Evolutionary conservation across 495 filamentous ascomycete species (phyloP).

Genomic region (Neurospora africana): DNA sequence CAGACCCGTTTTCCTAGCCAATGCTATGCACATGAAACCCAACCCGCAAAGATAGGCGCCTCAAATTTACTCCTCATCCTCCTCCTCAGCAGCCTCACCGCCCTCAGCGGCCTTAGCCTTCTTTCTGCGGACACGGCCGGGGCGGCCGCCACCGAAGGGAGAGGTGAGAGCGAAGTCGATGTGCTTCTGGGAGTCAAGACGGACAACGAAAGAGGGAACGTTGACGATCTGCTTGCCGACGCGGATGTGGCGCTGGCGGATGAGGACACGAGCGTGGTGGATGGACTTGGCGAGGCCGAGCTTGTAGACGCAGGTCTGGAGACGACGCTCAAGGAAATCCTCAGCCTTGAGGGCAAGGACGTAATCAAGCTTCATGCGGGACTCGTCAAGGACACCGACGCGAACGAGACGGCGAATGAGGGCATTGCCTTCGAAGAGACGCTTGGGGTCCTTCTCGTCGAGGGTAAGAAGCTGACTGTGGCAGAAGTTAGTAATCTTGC

Average conservation of each 20-base stretch:
- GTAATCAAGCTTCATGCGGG: constrained; percentile 99
- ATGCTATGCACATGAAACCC: constrained; percentile 22
- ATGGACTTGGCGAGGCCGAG: constrained; percentile 99
- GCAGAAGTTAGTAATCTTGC: constrained; percentile 4
- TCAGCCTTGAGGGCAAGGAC: constrained; percentile 95
- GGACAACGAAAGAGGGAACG: constrained; percentile 97
- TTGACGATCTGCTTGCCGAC: constrained; percentile 99
- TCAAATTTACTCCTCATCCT: constrained; percentile 66
- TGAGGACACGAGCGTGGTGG: constrained; percentile 98
- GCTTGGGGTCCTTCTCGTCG: constrained; percentile 99
- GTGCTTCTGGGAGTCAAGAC: constrained; percentile 99
- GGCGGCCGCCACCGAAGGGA: constrained; percentile 93
- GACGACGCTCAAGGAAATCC: constrained; percentile 98
- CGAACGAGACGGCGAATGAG: constrained; percentile 99
- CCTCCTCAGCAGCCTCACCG: constrained; percentile 74
- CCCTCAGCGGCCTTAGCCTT: constrained; percentile 93
- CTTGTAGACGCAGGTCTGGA: constrained; percentile 99
- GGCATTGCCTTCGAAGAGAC: constrained; percentile 99
- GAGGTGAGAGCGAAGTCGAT: constrained; percentile 98
- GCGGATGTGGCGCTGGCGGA: constrained; percentile 98
- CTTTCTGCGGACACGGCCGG: constrained; percentile 95
- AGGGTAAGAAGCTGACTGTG: constrained; percentile 95
- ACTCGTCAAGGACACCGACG: constrained; percentile 98
- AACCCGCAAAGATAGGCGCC: constrained; percentile 14
- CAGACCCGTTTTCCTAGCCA: constrained; percentile 31